Evolutionary conservation across 805 yeast genomes (phyloP).

Genomic region (Jamesozyma lodderae): DNA sequence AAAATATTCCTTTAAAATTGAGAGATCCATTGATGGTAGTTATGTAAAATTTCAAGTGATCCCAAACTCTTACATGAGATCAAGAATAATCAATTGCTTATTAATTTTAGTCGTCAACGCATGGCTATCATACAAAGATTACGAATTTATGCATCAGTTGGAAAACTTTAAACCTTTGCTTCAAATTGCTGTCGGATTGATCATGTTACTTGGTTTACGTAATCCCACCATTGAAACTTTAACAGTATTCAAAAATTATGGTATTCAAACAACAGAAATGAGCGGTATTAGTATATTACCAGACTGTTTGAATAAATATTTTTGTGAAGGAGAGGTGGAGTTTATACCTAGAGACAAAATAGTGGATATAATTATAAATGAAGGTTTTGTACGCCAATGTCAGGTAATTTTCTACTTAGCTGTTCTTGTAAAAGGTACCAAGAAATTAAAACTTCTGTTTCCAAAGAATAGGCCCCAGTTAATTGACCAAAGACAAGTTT

Average conservation of each 20-base stretch:
- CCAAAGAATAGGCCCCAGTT: constrained; percentile 16
- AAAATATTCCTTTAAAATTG: constrained; percentile 5
- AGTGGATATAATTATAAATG: constrained; percentile 62
- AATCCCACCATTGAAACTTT: constrained; percentile 19
- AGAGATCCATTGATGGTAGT: constrained; percentile 5
- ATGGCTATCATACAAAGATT: not conserved
- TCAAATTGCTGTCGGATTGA: not conserved
- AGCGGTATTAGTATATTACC: constrained; percentile 23
- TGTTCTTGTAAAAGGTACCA: constrained; percentile 39
- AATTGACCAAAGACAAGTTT: constrained; percentile 20
- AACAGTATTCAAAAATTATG: constrained; percentile 19
- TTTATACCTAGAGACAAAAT: constrained; percentile 52
- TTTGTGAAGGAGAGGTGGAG: constrained; percentile 10
- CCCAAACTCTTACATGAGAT: constrained; percentile 6
- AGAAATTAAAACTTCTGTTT: constrained; percentile 27
- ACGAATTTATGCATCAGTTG: not conserved
- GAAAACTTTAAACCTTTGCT: not conserved
- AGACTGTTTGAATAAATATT: constrained; percentile 6
- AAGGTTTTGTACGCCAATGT: constrained; percentile 55
- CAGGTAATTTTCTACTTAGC: constrained; percentile 60
- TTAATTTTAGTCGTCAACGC: not conserved
- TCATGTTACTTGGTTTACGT: constrained; percentile 3
- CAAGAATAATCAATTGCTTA: not conserved
- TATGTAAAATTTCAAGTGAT: constrained; percentile 10
- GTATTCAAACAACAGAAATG: constrained; percentile 18